A percentile compares a stretch with the other conserved stretches of the same genome.
Conservation (phyloP, 2,329 filamentous ascomycete species). For the Phoma sp. region DNA sequence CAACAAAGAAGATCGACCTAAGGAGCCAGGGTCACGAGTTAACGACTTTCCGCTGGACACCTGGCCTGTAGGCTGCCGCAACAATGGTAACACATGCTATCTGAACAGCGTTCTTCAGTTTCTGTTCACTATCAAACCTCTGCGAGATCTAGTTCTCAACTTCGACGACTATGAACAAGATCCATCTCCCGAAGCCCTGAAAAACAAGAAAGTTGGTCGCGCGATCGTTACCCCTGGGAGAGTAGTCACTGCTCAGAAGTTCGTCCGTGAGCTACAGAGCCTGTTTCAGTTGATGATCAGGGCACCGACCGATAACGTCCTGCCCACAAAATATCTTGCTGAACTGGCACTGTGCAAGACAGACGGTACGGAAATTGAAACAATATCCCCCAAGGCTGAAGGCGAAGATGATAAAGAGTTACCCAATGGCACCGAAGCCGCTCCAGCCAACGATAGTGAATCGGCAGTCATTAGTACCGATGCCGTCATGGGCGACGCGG, state of each 20-base stretch:
- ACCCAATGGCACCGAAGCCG: conserved; percentile 55
- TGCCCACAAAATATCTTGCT: conserved; percentile 78
- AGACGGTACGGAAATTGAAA: conserved; percentile 48
- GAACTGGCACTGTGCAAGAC: conserved; percentile 75
- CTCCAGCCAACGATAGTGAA: conserved; percentile 31
- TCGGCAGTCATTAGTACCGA: conserved; percentile 23
- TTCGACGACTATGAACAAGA: conserved; percentile 76
- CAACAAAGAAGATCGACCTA: conserved; percentile 20
- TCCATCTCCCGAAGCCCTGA: conserved; percentile 68
- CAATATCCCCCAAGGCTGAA: conserved; percentile 53
- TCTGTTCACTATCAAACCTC: conserved; percentile 84
- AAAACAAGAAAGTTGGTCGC: conserved; percentile 77
- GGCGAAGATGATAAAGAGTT: conserved; percentile 53
- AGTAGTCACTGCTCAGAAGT: conserved; percentile 71
- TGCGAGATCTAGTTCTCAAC: conserved; percentile 81
- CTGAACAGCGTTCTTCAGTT: conserved; percentile 96
- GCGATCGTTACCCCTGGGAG: conserved; percentile 67
- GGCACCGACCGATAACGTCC: conserved; percentile 67
- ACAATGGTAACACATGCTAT: conserved; percentile 98
- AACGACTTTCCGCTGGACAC: conserved; percentile 50
- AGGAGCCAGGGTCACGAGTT: conserved; percentile 23
- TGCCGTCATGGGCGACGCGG: conserved; percentile 35
- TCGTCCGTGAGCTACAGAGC: conserved; percentile 74
- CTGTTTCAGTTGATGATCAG: conserved; percentile 76
- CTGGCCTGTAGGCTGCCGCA: conserved; percentile 85